phyloP scores from a whole-genome alignment of 2,329 filamentous ascomycete species.

The Coniochaeta sp. region DNA sequence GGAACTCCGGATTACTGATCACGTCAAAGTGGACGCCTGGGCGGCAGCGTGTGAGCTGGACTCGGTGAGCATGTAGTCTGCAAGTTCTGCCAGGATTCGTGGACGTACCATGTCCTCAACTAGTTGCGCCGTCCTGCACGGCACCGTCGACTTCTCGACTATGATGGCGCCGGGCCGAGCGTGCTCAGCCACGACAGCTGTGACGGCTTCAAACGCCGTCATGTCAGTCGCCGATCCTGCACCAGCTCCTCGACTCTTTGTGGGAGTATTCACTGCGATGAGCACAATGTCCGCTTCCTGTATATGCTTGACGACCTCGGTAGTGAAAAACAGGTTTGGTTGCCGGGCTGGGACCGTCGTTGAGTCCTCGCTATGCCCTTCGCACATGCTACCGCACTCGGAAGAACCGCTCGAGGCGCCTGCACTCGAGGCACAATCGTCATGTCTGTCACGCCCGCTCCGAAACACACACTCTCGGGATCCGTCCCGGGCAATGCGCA shows the following conservation, averaged over 20 bases:
- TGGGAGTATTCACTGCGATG: slow-evolving; percentile 73
- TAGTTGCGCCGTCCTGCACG: slow-evolving; percentile 64
- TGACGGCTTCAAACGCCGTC: slow-evolving; percentile 63
- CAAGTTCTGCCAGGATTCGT: neutral
- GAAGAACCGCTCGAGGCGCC: slow-evolving; percentile 19
- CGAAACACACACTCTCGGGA: slow-evolving; percentile 34
- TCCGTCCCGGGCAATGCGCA: slow-evolving; percentile 57
- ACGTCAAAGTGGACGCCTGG: slow-evolving; percentile 65
- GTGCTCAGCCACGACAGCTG: slow-evolving; percentile 57
- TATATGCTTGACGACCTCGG: slow-evolving; percentile 54
- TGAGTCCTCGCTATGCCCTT: slow-evolving; percentile 13
- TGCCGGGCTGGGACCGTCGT: slow-evolving; percentile 34
- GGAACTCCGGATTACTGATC: slow-evolving; percentile 74
- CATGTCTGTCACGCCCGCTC: slow-evolving; percentile 24
- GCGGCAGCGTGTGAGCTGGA: slow-evolving; percentile 48
- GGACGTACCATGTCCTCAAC: slow-evolving; percentile 57
- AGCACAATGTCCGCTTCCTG: slow-evolving; percentile 65
- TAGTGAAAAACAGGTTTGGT: slow-evolving; percentile 69
- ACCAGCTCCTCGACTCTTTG: slow-evolving; percentile 63
- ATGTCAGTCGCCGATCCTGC: slow-evolving; percentile 67
- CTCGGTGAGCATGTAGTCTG: slow-evolving; percentile 9
- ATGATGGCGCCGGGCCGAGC: slow-evolving; percentile 64
- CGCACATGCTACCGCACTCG: slow-evolving; percentile 22
- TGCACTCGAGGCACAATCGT: slow-evolving; percentile 14
- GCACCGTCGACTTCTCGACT: slow-evolving; percentile 77